Evolutionary conservation across 345 rosid species (phyloP).

Genomic region (Sonneratia alba): DNA sequence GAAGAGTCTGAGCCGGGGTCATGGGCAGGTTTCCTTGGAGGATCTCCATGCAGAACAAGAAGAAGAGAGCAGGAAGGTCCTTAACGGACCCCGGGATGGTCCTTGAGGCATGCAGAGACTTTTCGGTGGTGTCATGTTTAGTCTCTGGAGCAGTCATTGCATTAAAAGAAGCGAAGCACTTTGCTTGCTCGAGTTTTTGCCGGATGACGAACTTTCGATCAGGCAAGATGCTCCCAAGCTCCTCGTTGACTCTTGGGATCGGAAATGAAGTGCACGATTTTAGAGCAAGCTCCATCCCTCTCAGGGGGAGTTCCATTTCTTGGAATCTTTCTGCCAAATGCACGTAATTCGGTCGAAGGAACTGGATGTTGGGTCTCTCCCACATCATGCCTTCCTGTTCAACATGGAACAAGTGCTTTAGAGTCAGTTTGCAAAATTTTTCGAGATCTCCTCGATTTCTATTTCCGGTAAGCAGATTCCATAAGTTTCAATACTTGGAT

Average conservation of each 20-base stretch:
- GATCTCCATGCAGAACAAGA: constrained; percentile 40
- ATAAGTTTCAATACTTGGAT: too few species aligned
- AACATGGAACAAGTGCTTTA: background rate
- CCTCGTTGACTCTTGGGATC: constrained; percentile 26
- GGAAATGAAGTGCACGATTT: constrained; percentile 40
- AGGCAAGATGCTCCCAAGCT: constrained; percentile 20
- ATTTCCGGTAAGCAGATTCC: too few species aligned
- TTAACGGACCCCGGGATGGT: constrained; percentile 19
- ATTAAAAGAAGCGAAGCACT: constrained; percentile 15
- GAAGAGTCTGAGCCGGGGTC: background rate
- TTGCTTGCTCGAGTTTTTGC: constrained; percentile 26
- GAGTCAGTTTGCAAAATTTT: background rate
- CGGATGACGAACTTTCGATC: constrained; percentile 18
- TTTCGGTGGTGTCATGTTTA: constrained; percentile 10
- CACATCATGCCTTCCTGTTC: constrained; percentile 40
- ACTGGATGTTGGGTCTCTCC: constrained; percentile 50
- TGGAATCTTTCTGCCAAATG: constrained; percentile 24
- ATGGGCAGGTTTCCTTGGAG: constrained; percentile 30
- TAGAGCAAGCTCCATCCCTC: constrained; percentile 52
- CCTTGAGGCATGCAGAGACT: constrained; percentile 14
- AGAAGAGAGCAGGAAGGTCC: constrained; percentile 41
- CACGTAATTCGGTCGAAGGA: constrained; percentile 16
- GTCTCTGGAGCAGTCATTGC: constrained; percentile 26
- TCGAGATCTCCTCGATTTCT: too few species aligned
- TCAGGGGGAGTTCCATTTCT: constrained; percentile 34